Conservation (phyloP, 805 yeast species). For the Dipodascus albidus region DNA sequence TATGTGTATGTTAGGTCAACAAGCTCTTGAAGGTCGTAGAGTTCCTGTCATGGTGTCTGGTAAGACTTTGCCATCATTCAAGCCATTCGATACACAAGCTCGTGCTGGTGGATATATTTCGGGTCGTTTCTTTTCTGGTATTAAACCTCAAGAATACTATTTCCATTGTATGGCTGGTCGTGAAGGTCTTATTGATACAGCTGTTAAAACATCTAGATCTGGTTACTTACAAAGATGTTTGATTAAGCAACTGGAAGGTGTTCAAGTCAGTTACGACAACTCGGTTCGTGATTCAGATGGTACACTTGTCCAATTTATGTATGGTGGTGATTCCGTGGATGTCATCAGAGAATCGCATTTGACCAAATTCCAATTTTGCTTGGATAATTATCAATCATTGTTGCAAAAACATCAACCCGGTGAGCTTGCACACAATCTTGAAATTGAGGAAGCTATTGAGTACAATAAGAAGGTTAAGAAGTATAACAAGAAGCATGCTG, state of each 20-base stretch:
- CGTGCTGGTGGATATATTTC: conserved; percentile 98
- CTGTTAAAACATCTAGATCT: conserved; percentile 95
- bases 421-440: conserved; percentile 54
- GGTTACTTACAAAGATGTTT: conserved; percentile 98
- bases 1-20: conserved; percentile 98
- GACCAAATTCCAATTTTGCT: conserved; percentile 87
- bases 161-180: conserved; percentile 99
- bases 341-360: conserved; percentile 90
- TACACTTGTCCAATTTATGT: conserved; percentile 81
- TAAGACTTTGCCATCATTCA: conserved; percentile 91
- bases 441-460: conserved; percentile 68
- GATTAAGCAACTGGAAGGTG: conserved; percentile 96
- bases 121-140: conserved; percentile 95
- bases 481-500: conserved; percentile 42
- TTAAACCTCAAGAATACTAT: conserved; percentile 95
- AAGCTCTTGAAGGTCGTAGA: conserved; percentile 97
- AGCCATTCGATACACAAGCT: conserved; percentile 93
- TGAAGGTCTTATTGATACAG: conserved; percentile 98
- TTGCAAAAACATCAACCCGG: conserved; percentile 80
- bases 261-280: conserved; percentile 86
- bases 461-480: conserved; percentile 79
- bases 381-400: conserved; percentile 79
- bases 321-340: conserved; percentile 96
- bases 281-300: conserved; percentile 95
- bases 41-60: conserved; percentile 99